These are phyloP conservation scores for Dioszegia aurantiaca DNA, from an alignment of 768 basidiomycete species.

Conservation along the genomic window DNA sequence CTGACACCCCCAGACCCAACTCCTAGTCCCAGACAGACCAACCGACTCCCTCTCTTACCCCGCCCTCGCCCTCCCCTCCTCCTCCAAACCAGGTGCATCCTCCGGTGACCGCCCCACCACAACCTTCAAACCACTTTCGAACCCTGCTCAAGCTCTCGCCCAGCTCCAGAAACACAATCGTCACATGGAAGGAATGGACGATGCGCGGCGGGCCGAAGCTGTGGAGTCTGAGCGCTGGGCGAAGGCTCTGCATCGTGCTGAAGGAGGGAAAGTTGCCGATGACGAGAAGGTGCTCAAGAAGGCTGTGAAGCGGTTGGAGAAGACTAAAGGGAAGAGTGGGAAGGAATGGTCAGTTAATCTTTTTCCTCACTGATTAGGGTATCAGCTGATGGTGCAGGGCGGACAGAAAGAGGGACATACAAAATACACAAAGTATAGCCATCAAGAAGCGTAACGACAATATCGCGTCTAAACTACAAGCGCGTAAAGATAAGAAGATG, in stretches of 20 bases:
- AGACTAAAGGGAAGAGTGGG: conserved; percentile 78
- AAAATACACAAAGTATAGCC: conserved; percentile 71
- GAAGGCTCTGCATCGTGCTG: conserved; percentile 80
- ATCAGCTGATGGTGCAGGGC: conserved; percentile 59
- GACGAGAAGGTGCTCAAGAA: conserved; percentile 83
- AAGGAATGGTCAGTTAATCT: conserved; percentile 45
- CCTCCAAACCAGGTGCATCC: conserved; percentile 24
- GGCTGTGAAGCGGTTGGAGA: conserved; percentile 87
- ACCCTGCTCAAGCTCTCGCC: conserved; percentile 75
- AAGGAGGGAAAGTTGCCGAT: conserved; percentile 87
- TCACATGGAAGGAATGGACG: conserved; percentile 70
- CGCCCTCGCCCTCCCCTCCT: conserved; percentile 58
- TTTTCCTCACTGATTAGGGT: not conserved
- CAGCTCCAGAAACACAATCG: conserved; percentile 75
- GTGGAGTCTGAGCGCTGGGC: conserved; percentile 85
- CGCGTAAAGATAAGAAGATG: conserved; percentile 63
- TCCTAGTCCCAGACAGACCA: conserved; percentile 43
- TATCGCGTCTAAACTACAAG: conserved; percentile 77
- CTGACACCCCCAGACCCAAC: conserved; percentile 31
- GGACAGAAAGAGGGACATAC: conserved; percentile 74
- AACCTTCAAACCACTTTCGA: conserved; percentile 71
- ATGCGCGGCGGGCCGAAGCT: conserved; percentile 74
- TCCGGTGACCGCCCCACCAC: conserved; percentile 53
- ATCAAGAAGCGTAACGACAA: conserved; percentile 90
- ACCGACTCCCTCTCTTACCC: conserved; percentile 69